These are phyloP conservation scores for Thielaviopsis cerberus DNA, from an alignment of 2,329 filamentous ascomycete genomes.

Conservation along the genomic window DNA sequence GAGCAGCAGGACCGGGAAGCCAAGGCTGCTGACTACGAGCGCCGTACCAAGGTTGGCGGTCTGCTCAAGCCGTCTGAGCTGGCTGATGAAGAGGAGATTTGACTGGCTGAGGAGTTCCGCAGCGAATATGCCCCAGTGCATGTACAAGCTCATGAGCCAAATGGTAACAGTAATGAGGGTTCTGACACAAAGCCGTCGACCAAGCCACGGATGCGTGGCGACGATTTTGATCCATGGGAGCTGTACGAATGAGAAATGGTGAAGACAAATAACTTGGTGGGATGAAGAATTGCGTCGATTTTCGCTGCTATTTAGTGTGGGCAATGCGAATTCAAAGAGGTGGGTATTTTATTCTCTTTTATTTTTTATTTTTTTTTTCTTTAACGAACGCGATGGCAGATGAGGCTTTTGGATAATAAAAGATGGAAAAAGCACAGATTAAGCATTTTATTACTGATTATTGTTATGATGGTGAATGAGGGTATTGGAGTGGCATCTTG, in stretches of 20 bases:
- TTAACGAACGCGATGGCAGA: background rate
- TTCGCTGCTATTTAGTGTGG: background rate
- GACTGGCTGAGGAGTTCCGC: constrained; percentile 56
- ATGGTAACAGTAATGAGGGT: constrained; percentile 9
- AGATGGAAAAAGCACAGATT: background rate
- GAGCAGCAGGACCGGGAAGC: constrained; percentile 77
- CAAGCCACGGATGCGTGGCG: constrained; percentile 10
- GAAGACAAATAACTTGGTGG: background rate
- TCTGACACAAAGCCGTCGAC: background rate
- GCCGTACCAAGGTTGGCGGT: constrained; percentile 85
- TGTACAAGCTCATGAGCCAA: constrained; percentile 6
- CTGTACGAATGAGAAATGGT: constrained; percentile 15
- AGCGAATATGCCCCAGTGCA: constrained; percentile 35
- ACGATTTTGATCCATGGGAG: constrained; percentile 12
- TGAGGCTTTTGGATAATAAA: background rate
- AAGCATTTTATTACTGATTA: background rate
- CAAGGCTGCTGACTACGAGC: constrained; percentile 74
- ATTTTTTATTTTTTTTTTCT: background rate
- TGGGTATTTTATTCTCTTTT: background rate
- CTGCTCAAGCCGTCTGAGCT: constrained; percentile 94
- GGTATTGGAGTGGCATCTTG: background rate
- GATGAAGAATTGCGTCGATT: background rate
- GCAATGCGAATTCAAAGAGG: background rate
- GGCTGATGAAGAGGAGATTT: constrained; percentile 64
- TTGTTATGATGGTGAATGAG: background rate